Evolutionary conservation across 1,139 yeast species (phyloP).

Genomic region (Debaryomyces psychrophilus): DNA sequence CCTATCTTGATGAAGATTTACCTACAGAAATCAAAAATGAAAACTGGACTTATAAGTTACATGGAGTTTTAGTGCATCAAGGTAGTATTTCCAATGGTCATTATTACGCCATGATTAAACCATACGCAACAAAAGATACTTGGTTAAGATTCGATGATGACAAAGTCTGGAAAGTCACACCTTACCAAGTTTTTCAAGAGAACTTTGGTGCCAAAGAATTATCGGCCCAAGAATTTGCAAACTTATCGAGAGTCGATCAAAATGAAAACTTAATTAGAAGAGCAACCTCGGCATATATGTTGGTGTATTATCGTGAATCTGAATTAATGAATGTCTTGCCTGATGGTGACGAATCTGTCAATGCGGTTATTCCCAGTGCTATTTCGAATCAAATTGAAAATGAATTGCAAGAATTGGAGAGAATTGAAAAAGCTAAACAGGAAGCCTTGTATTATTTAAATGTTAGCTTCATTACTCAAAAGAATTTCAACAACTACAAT

Average conservation of each 20-base stretch:
- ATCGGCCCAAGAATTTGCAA: slow-evolving; percentile 48
- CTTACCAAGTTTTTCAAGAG: slow-evolving; percentile 84
- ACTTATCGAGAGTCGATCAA: slow-evolving; percentile 60
- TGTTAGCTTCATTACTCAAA: slow-evolving; percentile 56
- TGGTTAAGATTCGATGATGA: slow-evolving; percentile 98
- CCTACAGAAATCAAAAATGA: slow-evolving; percentile 46
- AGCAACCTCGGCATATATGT: slow-evolving; percentile 95
- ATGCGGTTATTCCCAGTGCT: slow-evolving; percentile 61
- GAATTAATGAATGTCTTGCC: slow-evolving; percentile 62
- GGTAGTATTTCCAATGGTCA: slow-evolving; percentile 97
- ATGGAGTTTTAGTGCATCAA: slow-evolving; percentile 93
- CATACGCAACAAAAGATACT: slow-evolving; percentile 57
- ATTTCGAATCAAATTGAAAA: slow-evolving; percentile 65
- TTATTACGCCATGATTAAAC: slow-evolving; percentile 91
- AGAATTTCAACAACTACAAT: slow-evolving; percentile 58
- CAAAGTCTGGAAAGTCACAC: slow-evolving; percentile 84
- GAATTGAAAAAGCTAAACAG: slow-evolving; percentile 64
- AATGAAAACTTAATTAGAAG: slow-evolving; percentile 69
- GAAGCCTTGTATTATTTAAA: slow-evolving; percentile 78
- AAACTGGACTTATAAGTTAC: slow-evolving; percentile 78
- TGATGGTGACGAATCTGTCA: slow-evolving; percentile 48
- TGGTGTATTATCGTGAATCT: slow-evolving; percentile 81
- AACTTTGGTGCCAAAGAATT: slow-evolving; percentile 83
- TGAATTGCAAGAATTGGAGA: slow-evolving; percentile 60
- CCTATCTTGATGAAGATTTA: slow-evolving; percentile 70